Conservation (phyloP, 2,329 filamentous ascomycete genomes). For the Penicillium janthinellum region DNA sequence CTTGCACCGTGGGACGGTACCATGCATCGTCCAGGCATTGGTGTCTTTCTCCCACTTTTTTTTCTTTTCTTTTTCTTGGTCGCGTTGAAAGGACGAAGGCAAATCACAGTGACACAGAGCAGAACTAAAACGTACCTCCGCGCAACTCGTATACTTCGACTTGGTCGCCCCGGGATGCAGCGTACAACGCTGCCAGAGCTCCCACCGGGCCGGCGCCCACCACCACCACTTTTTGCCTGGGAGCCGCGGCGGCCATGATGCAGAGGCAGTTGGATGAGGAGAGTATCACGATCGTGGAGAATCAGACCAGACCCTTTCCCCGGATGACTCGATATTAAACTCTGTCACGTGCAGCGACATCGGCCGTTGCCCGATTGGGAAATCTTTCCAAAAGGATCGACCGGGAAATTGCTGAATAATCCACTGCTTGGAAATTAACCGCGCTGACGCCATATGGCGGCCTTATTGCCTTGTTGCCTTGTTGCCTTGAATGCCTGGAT, state of each 20-base stretch:
- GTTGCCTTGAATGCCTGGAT: neutral
- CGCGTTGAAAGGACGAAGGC: neutral
- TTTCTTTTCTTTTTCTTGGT: neutral
- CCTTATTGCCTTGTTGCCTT: neutral
- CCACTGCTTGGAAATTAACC: neutral
- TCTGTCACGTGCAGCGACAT: slow-evolving; percentile 23
- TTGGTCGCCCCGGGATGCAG: slow-evolving; percentile 80
- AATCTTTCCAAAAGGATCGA: slow-evolving; percentile 11
- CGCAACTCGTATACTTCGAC: slow-evolving; percentile 95
- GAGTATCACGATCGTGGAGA: neutral
- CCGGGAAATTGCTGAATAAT: slow-evolving; percentile 6
- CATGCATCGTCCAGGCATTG: neutral
- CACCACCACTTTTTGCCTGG: slow-evolving; percentile 70
- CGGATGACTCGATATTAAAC: slow-evolving; percentile 3
- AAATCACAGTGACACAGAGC: neutral
- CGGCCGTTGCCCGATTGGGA: slow-evolving; percentile 9
- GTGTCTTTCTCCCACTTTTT: neutral
- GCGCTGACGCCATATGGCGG: neutral
- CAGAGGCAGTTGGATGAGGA: neutral
- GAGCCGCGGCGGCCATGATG: slow-evolving; percentile 17
- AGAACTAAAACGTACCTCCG: slow-evolving; percentile 65
- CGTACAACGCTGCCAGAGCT: slow-evolving; percentile 87
- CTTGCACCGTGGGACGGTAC: neutral
- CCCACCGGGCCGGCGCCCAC: slow-evolving; percentile 94
- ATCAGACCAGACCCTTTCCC: neutral